phyloP scores from a whole-genome alignment of 108 stramenopile genomes.

The Schizochytrium sp. region DNA sequence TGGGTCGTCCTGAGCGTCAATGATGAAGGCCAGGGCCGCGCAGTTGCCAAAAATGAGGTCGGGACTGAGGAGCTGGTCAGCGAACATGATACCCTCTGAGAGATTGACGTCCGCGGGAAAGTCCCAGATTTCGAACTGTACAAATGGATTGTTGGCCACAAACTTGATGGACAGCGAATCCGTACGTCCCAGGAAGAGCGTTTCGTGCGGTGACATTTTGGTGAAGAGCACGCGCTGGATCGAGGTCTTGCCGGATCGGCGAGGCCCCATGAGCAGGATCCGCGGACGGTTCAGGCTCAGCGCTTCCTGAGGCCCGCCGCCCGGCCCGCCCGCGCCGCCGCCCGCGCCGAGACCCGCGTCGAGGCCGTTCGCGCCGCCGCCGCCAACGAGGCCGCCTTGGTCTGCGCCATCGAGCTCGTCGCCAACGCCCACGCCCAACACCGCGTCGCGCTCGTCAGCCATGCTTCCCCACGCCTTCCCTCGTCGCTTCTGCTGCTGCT shows the following conservation, averaged over 20 bases:
- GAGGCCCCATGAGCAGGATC: constrained; percentile 89
- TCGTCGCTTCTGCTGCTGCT: no score
- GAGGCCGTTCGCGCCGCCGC: background rate
- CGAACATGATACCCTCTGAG: background rate
- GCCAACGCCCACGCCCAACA: background rate
- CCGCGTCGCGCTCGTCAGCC: background rate
- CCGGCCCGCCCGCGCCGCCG: no score
- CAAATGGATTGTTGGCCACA: constrained; percentile 83
- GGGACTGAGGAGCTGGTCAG: background rate
- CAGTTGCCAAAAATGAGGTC: constrained; percentile 24
- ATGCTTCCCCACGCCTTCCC: no score
- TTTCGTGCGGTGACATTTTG: constrained; percentile 99
- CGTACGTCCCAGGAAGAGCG: constrained; percentile 77
- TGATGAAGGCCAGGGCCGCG: constrained; percentile 41
- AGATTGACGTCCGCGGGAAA: constrained; percentile 79
- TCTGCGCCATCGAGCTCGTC: background rate
- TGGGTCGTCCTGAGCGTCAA: constrained; percentile 57
- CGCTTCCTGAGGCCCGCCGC: background rate
- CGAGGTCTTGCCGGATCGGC: constrained; percentile 76
- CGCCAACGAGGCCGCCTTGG: background rate
- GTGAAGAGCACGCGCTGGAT: constrained; percentile 93
- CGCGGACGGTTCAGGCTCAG: constrained; percentile 49
- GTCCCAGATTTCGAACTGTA: constrained; percentile 94
- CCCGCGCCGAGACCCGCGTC: background rate
- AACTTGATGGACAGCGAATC: constrained; percentile 61